Evolutionary conservation across 2,329 filamentous ascomycete species (phyloP).

Genomic region (Apiospora koreana): DNA sequence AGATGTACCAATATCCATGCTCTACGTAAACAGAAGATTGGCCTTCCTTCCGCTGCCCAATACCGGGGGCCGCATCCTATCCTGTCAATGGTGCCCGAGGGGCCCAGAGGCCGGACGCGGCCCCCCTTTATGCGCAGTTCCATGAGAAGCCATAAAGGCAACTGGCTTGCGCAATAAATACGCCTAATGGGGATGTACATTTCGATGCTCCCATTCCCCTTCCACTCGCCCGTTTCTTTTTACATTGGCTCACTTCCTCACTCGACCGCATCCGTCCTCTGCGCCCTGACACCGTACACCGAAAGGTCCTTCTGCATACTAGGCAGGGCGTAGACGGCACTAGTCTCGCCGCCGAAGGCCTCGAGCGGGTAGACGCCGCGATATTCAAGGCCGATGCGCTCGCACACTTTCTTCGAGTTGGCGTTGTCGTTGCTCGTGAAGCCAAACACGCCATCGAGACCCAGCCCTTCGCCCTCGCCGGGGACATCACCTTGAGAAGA

Average conservation of each 20-base stretch:
- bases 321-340: slow-evolving; percentile 4
- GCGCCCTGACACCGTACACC: background rate
- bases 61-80: background rate
- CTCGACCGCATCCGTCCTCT: background rate
- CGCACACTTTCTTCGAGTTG: background rate
- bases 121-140: background rate
- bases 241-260: background rate
- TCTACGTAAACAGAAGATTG: background rate
- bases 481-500: background rate
- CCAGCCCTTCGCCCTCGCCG: background rate
- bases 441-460: background rate
- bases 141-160: background rate
- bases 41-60: background rate
- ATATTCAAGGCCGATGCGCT: slow-evolving; percentile 1
- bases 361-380: slow-evolving; percentile 8
- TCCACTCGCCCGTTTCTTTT: background rate
- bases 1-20: background rate
- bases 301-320: background rate
- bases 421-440: background rate
- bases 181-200: background rate
- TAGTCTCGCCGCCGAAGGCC: background rate
- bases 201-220: background rate
- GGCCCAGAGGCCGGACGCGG: background rate
- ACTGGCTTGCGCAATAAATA: background rate
- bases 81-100: background rate